A percentile compares a stretch with the other conserved stretches of the same genome.
These are phyloP conservation scores for Hypoxylon trugodes DNA, from an alignment of 495 filamentous ascomycete genomes.

Conservation along the genomic window DNA sequence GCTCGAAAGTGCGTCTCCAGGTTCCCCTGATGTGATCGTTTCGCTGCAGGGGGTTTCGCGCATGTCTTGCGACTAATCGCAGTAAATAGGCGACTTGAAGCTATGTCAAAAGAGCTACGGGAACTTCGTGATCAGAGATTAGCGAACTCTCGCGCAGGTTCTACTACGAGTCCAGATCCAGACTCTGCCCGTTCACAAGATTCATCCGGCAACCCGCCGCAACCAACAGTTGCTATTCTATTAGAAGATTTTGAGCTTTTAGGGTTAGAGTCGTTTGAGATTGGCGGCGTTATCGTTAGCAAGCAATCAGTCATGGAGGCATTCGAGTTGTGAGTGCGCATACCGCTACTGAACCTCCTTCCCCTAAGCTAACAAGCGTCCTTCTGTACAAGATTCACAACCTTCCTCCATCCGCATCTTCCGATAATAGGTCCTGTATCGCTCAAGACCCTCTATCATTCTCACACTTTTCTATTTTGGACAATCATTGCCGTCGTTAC, in stretches of 20 bases:
- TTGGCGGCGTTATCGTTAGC: constrained; percentile 29
- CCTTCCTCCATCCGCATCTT: constrained; percentile 33
- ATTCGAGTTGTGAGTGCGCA: constrained; percentile 35
- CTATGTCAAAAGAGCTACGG: constrained; percentile 45
- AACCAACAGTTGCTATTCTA: constrained; percentile 22
- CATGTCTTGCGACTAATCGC: background rate
- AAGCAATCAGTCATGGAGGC: constrained; percentile 31
- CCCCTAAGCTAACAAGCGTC: constrained; percentile 4
- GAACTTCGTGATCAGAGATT: constrained; percentile 41
- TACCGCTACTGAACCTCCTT: background rate
- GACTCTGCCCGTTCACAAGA: constrained; percentile 34
- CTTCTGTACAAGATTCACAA: constrained; percentile 33
- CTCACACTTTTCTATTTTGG: constrained; percentile 45
- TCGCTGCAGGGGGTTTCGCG: background rate
- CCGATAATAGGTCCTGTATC: constrained; percentile 43
- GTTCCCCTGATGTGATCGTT: background rate
- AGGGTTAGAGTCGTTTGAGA: constrained; percentile 30
- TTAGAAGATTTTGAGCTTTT: constrained; percentile 36
- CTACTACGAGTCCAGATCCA: constrained; percentile 37
- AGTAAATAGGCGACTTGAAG: constrained; percentile 38
- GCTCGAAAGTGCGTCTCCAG: constrained; percentile 40
- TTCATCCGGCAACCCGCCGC: constrained; percentile 18
- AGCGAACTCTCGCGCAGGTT: constrained; percentile 24
- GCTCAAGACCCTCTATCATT: constrained; percentile 37
- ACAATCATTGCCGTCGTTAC: constrained; percentile 40